These are phyloP conservation scores for Trichoderma sp. DNA, from an alignment of 2,329 filamentous ascomycete species.

Conservation along the genomic window DNA sequence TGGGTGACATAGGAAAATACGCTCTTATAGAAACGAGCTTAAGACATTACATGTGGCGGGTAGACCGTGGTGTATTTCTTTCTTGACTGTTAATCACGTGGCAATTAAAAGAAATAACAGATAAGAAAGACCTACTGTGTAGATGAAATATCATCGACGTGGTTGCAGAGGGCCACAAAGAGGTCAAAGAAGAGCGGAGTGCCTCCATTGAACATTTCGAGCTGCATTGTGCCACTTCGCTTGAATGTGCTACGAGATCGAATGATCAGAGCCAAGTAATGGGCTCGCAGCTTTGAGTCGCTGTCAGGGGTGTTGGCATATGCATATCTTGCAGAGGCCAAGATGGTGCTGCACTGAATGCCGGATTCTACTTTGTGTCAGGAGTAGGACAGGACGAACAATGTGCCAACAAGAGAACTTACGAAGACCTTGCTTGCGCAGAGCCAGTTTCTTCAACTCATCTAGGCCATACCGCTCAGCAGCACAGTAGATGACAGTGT, in stretches of 20 bases:
- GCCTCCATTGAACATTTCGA: slow-evolving; percentile 86
- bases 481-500: slow-evolving; percentile 88
- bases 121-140: slow-evolving; percentile 46
- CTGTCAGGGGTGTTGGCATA: slow-evolving; percentile 86
- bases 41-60: slow-evolving; percentile 39
- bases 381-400: neutral
- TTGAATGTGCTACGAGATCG: slow-evolving; percentile 86
- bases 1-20: slow-evolving; percentile 23
- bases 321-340: slow-evolving; percentile 83
- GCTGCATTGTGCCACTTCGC: slow-evolving; percentile 90
- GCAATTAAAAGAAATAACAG: neutral
- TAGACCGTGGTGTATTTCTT: slow-evolving; percentile 48
- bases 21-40: neutral
- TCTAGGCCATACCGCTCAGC: slow-evolving; percentile 81
- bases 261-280: slow-evolving; percentile 91
- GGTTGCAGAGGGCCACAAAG: slow-evolving; percentile 90
- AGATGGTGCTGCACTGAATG: slow-evolving; percentile 80
- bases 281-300: slow-evolving; percentile 85
- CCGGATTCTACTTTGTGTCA: slow-evolving; percentile 56
- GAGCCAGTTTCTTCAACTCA: slow-evolving; percentile 77
- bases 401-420: slow-evolving; percentile 32
- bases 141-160: slow-evolving; percentile 69
- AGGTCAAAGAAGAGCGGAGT: slow-evolving; percentile 86
- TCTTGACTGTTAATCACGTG: neutral
- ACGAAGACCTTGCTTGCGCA: slow-evolving; percentile 87